Evolutionary conservation across 2,329 filamentous ascomycete species (phyloP).

Genomic region (Pseudogymnoascus sp.): DNA sequence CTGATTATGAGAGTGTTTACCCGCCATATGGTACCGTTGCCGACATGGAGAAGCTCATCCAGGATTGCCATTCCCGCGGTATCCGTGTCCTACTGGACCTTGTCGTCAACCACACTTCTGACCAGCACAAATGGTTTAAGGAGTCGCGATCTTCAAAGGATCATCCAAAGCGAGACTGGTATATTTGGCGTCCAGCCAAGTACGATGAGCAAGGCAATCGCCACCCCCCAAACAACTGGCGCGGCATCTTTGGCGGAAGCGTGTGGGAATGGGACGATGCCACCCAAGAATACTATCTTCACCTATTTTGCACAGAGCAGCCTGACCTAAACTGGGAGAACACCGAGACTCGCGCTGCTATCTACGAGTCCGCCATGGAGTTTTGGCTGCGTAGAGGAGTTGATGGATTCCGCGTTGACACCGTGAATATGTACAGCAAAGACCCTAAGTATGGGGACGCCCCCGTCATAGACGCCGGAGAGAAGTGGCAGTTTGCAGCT

Average conservation of each 20-base stretch:
- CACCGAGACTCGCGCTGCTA: slow-evolving; percentile 54
- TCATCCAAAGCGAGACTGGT: slow-evolving; percentile 51
- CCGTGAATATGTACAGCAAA: slow-evolving; percentile 67
- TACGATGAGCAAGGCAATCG: slow-evolving; percentile 29
- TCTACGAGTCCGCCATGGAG: slow-evolving; percentile 63
- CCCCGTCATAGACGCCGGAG: slow-evolving; percentile 40
- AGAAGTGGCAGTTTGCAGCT: slow-evolving; percentile 41
- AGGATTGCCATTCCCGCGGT: slow-evolving; percentile 47
- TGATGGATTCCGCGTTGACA: slow-evolving; percentile 67
- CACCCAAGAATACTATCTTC: slow-evolving; percentile 70
- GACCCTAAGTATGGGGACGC: slow-evolving; percentile 50
- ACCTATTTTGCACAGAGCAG: slow-evolving; percentile 67
- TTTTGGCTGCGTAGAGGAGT: slow-evolving; percentile 74
- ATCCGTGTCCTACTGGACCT: slow-evolving; percentile 66
- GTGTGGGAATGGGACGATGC: slow-evolving; percentile 64
- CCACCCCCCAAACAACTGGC: slow-evolving; percentile 60
- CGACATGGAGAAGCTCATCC: slow-evolving; percentile 58
- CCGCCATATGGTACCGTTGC: slow-evolving; percentile 57
- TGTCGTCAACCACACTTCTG: slow-evolving; percentile 61
- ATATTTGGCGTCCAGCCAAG: slow-evolving; percentile 48
- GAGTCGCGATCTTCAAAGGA: slow-evolving; percentile 40
- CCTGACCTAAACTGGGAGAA: slow-evolving; percentile 86
- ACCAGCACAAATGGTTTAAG: slow-evolving; percentile 47
- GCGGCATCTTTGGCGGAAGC: slow-evolving; percentile 50
- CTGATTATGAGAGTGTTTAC: slow-evolving; percentile 59